phyloP scores from a whole-genome alignment of 1,139 yeast species.

The Lodderomyces metapsilosis region DNA sequence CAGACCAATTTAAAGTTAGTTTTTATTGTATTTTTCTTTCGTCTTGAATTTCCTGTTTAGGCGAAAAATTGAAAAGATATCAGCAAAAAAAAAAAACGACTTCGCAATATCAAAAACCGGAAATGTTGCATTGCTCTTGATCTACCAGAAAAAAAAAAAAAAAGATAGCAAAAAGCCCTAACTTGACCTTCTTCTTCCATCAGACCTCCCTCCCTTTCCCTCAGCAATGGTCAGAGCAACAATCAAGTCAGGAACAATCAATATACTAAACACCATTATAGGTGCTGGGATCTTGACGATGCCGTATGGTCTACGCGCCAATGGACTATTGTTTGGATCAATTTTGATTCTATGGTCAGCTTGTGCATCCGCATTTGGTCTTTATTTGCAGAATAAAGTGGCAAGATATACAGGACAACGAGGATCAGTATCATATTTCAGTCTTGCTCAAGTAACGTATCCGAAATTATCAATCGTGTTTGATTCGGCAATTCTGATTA shows the following conservation, averaged over 20 bases:
- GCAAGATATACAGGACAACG: slow-evolving; percentile 50
- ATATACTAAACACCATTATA: slow-evolving; percentile 52
- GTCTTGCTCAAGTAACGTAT: slow-evolving; percentile 53
- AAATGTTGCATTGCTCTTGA: background rate
- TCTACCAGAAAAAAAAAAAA: background rate
- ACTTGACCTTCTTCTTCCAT: too few relatives aligned
- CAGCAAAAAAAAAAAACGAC: background rate
- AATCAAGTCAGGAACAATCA: slow-evolving; percentile 50
- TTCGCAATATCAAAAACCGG: too few relatives aligned
- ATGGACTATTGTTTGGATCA: slow-evolving; percentile 50
- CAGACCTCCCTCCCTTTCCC: background rate
- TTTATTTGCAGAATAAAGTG: slow-evolving; percentile 50
- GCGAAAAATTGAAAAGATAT: background rate
- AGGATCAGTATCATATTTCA: slow-evolving; percentile 52
- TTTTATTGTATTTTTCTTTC: too few relatives aligned
- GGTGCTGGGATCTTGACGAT: slow-evolving; percentile 60
- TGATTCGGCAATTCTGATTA: slow-evolving; percentile 55
- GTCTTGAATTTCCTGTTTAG: background rate
- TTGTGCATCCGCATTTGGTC: slow-evolving; percentile 51
- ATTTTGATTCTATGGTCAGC: slow-evolving; percentile 48
- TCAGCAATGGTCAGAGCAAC: slow-evolving; percentile 33
- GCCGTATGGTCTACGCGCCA: slow-evolving; percentile 54
- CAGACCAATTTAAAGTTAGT: too few relatives aligned
- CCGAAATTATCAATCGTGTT: slow-evolving; percentile 46
- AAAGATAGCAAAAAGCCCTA: too few relatives aligned